phyloP scores from a whole-genome alignment of 2,329 filamentous ascomycete genomes.

The Epichloe scottii region DNA sequence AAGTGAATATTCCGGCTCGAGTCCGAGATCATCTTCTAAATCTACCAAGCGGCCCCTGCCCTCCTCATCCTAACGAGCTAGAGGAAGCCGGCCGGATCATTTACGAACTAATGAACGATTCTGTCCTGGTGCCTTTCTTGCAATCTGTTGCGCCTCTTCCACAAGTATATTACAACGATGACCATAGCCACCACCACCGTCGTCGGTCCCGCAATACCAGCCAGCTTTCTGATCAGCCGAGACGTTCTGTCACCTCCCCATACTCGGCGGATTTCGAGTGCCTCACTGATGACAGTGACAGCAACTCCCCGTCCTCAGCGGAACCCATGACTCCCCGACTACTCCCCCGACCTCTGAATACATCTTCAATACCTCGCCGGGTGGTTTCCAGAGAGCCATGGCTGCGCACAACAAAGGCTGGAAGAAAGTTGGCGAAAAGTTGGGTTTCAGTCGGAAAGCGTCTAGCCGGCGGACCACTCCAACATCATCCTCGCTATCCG shows the following conservation, averaged over 20 bases:
- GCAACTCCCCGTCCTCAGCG: constrained; percentile 39
- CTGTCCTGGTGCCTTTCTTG: constrained; percentile 82
- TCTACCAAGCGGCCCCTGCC: constrained; percentile 39
- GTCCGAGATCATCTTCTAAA: constrained; percentile 71
- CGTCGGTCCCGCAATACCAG: constrained; percentile 4
- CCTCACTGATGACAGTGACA: constrained; percentile 52
- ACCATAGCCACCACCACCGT: constrained; percentile 24
- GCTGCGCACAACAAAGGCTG: constrained; percentile 45
- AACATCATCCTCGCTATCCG: constrained; percentile 28
- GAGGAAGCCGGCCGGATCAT: constrained; percentile 78
- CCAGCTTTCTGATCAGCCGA: constrained; percentile 2
- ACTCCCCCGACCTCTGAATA: constrained; percentile 54
- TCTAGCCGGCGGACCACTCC: constrained; percentile 30
- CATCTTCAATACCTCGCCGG: constrained; percentile 37
- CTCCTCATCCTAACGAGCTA: constrained; percentile 62
- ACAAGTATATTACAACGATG: constrained; percentile 23
- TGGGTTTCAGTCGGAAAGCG: constrained; percentile 44
- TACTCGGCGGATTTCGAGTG: constrained; percentile 37
- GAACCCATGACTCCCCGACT: constrained; percentile 65
- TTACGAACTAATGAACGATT: constrained; percentile 96
- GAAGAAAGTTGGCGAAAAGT: constrained; percentile 52
- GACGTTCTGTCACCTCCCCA: constrained; percentile 27
- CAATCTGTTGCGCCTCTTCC: constrained; percentile 43
- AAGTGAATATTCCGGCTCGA: constrained; percentile 79
- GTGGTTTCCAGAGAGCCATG: constrained; percentile 40